These are phyloP conservation scores for Aspergillus persii DNA, from an alignment of 2,329 filamentous ascomycete genomes.

Conservation along the genomic window DNA sequence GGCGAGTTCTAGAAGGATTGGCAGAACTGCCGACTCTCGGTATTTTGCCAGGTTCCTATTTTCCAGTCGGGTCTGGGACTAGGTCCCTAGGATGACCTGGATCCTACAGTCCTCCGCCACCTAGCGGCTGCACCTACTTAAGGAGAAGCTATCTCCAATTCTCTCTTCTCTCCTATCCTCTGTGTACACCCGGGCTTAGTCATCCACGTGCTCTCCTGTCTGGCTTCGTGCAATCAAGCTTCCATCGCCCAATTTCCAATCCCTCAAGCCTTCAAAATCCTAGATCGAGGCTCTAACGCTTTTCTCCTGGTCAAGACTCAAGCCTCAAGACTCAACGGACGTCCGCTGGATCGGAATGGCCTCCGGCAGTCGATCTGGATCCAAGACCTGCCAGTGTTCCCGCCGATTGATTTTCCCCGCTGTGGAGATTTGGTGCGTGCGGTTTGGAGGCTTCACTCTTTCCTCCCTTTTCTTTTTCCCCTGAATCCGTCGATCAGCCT, in stretches of 20 bases:
- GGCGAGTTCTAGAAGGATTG: not conserved
- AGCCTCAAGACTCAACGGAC: not conserved
- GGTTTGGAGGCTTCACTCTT: not conserved
- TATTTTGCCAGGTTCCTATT: too few relatives aligned
- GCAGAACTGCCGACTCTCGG: not conserved
- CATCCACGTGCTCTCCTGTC: not conserved
- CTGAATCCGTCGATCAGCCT: constrained; percentile 1
- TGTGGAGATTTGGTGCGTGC: constrained; percentile 12
- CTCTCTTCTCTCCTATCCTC: too few relatives aligned
- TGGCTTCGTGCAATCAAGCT: not conserved
- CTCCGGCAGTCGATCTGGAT: not conserved
- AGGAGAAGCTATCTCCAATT: too few relatives aligned
- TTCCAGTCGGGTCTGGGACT: too few relatives aligned
- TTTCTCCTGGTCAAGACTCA: not conserved
- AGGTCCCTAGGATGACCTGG: too few relatives aligned
- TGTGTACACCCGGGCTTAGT: not conserved
- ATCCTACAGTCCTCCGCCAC: too few relatives aligned
- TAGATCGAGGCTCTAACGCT: not conserved
- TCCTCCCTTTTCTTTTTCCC: constrained; percentile 13
- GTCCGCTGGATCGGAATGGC: not conserved
- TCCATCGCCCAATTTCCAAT: not conserved
- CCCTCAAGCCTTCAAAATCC: not conserved
- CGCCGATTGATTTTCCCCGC: constrained; percentile 9
- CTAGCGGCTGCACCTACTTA: too few relatives aligned
- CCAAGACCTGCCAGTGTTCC: not conserved